phyloP scores from a whole-genome alignment of 495 filamentous ascomycete species.

The Penicillium bovifimosum region DNA sequence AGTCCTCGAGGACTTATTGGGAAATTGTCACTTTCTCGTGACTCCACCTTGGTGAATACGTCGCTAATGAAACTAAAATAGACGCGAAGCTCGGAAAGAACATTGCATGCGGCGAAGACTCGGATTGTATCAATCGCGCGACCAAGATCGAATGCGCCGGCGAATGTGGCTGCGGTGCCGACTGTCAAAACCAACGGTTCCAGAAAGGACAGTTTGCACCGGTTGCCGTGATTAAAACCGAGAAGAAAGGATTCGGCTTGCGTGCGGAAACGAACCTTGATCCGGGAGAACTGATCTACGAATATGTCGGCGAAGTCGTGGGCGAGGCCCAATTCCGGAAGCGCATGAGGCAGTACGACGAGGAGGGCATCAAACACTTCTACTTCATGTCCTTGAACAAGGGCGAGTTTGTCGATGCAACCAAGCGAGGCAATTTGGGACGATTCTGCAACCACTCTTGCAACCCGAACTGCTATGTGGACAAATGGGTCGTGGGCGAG shows the following conservation, averaged over 20 bases:
- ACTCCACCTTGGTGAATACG: neutral
- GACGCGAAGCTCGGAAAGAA: slow-evolving; percentile 59
- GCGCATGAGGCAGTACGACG: slow-evolving; percentile 86
- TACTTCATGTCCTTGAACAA: slow-evolving; percentile 99
- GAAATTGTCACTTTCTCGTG: neutral
- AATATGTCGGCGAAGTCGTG: slow-evolving; percentile 98
- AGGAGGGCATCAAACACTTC: slow-evolving; percentile 96
- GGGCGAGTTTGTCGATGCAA: slow-evolving; percentile 95
- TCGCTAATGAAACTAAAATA: slow-evolving; percentile 29
- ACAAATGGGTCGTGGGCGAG: slow-evolving; percentile 99
- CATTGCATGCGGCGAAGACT: slow-evolving; percentile 89
- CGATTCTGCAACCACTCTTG: slow-evolving; percentile 99
- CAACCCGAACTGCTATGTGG: slow-evolving; percentile 97
- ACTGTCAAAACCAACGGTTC: slow-evolving; percentile 93
- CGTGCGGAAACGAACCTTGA: slow-evolving; percentile 72
- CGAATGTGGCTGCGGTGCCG: slow-evolving; percentile 76
- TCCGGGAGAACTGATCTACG: slow-evolving; percentile 86
- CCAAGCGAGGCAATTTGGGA: slow-evolving; percentile 91
- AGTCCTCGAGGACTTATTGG: neutral
- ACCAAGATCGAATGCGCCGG: slow-evolving; percentile 95
- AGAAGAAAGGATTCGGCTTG: slow-evolving; percentile 93
- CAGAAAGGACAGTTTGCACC: slow-evolving; percentile 83
- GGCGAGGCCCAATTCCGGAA: slow-evolving; percentile 81
- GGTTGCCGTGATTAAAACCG: slow-evolving; percentile 93
- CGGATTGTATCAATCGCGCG: slow-evolving; percentile 96